phyloP scores from a whole-genome alignment of 805 yeast species.

The Candida stauntonica region DNA sequence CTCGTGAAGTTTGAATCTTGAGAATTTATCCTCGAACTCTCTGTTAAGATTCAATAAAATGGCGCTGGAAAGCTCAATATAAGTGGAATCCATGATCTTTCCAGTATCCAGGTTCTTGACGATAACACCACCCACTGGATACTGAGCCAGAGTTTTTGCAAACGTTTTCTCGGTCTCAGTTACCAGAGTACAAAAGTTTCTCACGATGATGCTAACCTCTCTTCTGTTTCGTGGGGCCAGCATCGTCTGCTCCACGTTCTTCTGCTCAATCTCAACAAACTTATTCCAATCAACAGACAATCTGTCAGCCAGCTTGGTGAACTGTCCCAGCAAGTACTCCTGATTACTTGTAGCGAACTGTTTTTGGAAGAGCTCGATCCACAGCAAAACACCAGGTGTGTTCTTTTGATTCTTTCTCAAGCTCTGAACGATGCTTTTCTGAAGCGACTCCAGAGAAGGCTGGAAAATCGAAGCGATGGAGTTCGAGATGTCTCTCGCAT shows the following conservation, averaged over 20 bases:
- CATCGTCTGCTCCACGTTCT: constrained; percentile 36
- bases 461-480: constrained; percentile 45
- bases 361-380: constrained; percentile 37
- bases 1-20: constrained; percentile 14
- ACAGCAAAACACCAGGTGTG: constrained; percentile 38
- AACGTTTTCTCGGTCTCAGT: constrained; percentile 32
- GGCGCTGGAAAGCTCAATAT: constrained; percentile 27
- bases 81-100: constrained; percentile 26
- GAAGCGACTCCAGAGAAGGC: constrained; percentile 28
- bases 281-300: constrained; percentile 54
- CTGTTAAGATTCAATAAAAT: constrained; percentile 29
- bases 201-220: constrained; percentile 41
- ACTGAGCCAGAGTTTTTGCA: constrained; percentile 11
- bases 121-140: constrained; percentile 8
- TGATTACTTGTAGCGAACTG: constrained; percentile 49
- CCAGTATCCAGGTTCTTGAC: constrained; percentile 20
- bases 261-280: constrained; percentile 51
- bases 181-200: constrained; percentile 44
- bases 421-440: constrained; percentile 29
- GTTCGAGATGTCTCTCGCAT: constrained; percentile 43
- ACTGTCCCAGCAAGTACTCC: constrained; percentile 52
- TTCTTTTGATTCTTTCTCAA: constrained; percentile 37
- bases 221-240: constrained; percentile 33
- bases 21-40: constrained; percentile 20
- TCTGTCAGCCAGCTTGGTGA: constrained; percentile 49